phyloP scores from a whole-genome alignment of 2,329 filamentous ascomycete genomes.

The Kalmusia sp. region DNA sequence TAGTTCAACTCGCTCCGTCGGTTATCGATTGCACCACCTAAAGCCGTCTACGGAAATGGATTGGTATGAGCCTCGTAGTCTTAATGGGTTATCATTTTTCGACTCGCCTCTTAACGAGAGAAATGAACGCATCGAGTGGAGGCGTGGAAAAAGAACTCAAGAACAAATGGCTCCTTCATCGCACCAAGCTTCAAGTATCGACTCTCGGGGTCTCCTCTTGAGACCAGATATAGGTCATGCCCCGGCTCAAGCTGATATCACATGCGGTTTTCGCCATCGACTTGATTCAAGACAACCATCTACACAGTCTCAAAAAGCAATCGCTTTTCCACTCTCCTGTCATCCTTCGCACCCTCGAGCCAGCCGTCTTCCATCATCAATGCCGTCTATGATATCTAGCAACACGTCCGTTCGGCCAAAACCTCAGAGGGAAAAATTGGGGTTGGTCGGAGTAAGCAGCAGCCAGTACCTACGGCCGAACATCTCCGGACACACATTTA shows the following conservation, averaged over 20 bases:
- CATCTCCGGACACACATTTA: not conserved
- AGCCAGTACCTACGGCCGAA: slow-evolving; percentile 20
- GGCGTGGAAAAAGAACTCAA: not conserved
- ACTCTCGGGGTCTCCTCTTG: slow-evolving; percentile 22
- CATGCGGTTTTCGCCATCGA: slow-evolving; percentile 13
- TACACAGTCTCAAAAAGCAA: slow-evolving; percentile 7
- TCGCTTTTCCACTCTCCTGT: slow-evolving; percentile 12
- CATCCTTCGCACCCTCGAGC: slow-evolving; percentile 14
- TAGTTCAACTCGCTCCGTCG: slow-evolving; percentile 37
- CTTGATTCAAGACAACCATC: slow-evolving; percentile 10
- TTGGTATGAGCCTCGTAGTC: slow-evolving; percentile 32
- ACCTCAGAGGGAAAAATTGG: slow-evolving; percentile 23
- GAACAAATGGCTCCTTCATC: slow-evolving; percentile 8
- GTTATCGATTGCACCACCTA: slow-evolving; percentile 30
- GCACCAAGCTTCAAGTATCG: slow-evolving; percentile 15
- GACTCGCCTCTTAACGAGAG: slow-evolving; percentile 32
- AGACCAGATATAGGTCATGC: slow-evolving; percentile 14
- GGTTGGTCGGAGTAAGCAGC: slow-evolving; percentile 32
- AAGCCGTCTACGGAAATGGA: slow-evolving; percentile 15
- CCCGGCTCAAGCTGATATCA: slow-evolving; percentile 12
- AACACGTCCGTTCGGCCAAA: slow-evolving; percentile 18
- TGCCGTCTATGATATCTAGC: slow-evolving; percentile 22
- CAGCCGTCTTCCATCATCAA: slow-evolving; percentile 21
- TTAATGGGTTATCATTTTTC: slow-evolving; percentile 47
- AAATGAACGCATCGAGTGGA: slow-evolving; percentile 21